Evolutionary conservation across 2,329 filamentous ascomycete species (phyloP).

Genomic region (Onygenales sp.): DNA sequence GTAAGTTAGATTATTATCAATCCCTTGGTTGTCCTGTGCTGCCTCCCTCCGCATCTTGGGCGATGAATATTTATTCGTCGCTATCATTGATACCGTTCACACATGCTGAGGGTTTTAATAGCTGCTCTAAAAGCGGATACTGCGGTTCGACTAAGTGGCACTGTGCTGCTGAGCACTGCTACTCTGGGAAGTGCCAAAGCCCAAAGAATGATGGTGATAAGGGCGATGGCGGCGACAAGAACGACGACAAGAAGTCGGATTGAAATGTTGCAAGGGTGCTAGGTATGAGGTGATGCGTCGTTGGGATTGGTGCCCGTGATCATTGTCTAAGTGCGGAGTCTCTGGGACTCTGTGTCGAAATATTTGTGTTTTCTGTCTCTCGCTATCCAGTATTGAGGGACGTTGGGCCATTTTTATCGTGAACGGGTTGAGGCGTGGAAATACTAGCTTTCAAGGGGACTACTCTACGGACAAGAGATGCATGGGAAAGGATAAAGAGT

Average conservation of each 20-base stretch:
- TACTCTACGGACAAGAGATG: too few relatives aligned
- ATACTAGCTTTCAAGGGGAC: too few relatives aligned
- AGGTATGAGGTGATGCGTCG: neutral
- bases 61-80: neutral
- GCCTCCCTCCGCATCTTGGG: neutral
- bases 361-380: too few relatives aligned
- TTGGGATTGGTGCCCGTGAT: too few relatives aligned
- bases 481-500: too few relatives aligned
- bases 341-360: too few relatives aligned
- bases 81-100: neutral
- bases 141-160: constrained; percentile 14
- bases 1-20: constrained; percentile 2
- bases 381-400: too few relatives aligned
- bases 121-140: constrained; percentile 13
- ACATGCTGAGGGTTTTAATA: neutral
- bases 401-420: too few relatives aligned
- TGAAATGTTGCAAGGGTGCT: neutral
- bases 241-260: neutral
- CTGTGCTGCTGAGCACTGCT: constrained; percentile 15
- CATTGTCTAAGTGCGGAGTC: too few relatives aligned
- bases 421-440: too few relatives aligned
- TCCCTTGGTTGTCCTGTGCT: neutral
- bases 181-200: constrained; percentile 13
- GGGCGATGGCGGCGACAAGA: neutral
- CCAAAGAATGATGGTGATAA: neutral